These are phyloP conservation scores for Ilyonectria sp. DNA, from an alignment of 2,329 filamentous ascomycete species.

Conservation along the genomic window DNA sequence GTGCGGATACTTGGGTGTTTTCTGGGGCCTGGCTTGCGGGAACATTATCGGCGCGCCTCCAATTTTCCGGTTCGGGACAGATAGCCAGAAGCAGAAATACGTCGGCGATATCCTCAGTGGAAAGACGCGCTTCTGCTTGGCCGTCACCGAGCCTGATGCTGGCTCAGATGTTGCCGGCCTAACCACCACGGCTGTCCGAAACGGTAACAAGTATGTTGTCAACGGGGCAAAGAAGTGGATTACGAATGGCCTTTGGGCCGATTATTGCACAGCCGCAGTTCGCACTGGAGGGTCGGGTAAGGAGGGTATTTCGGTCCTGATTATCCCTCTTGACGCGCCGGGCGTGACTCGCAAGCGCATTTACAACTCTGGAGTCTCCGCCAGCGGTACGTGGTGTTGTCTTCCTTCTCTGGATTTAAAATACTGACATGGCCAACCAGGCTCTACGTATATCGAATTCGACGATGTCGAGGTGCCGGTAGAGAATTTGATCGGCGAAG, in stretches of 20 bases:
- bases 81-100: slow-evolving; percentile 50
- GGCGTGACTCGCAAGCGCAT: slow-evolving; percentile 31
- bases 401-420: neutral
- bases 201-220: slow-evolving; percentile 32
- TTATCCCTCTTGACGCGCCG: slow-evolving; percentile 23
- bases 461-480: slow-evolving; percentile 34
- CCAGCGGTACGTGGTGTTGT: slow-evolving; percentile 25
- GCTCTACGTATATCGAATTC: slow-evolving; percentile 35
- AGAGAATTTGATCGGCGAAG: slow-evolving; percentile 30
- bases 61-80: slow-evolving; percentile 73
- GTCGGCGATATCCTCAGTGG: slow-evolving; percentile 30
- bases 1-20: slow-evolving; percentile 67
- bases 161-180: slow-evolving; percentile 39
- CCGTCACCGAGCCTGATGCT: slow-evolving; percentile 38
- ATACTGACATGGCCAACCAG: slow-evolving; percentile 4
- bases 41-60: slow-evolving; percentile 76
- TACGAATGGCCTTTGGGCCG: slow-evolving; percentile 32
- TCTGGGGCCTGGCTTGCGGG: slow-evolving; percentile 71
- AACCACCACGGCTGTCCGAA: slow-evolving; percentile 23
- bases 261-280: slow-evolving; percentile 38
- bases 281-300: slow-evolving; percentile 29
- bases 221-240: slow-evolving; percentile 40
- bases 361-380: slow-evolving; percentile 31
- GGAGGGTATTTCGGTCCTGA: slow-evolving; percentile 27
- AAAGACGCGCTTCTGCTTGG: slow-evolving; percentile 37